Conservation (phyloP, 768 basidiomycete species). For the Suillus variegatus region DNA sequence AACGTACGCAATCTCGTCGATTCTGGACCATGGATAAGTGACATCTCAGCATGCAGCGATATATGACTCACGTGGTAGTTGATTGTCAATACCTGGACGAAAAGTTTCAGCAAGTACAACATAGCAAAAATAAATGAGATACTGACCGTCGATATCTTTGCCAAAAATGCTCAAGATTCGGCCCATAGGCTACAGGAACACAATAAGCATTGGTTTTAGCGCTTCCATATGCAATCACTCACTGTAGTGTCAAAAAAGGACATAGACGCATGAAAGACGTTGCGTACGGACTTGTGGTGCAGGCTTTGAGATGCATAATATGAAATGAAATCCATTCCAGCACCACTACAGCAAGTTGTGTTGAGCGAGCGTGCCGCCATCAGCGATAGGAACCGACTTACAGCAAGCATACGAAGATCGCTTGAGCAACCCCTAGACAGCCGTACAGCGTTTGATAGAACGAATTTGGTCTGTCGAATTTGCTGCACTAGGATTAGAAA, state of each 20-base stretch:
- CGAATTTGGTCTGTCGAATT: slow-evolving; percentile 48
- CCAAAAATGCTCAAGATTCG: slow-evolving; percentile 64
- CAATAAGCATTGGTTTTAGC: background rate
- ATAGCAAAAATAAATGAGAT: too few species aligned
- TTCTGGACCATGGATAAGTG: slow-evolving; percentile 33
- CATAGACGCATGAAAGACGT: slow-evolving; percentile 73
- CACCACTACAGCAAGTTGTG: slow-evolving; percentile 38
- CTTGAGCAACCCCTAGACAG: slow-evolving; percentile 57
- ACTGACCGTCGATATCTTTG: slow-evolving; percentile 63
- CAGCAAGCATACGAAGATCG: slow-evolving; percentile 59
- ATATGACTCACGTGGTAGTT: slow-evolving; percentile 48
- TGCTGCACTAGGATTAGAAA: slow-evolving; percentile 29
- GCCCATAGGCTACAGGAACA: slow-evolving; percentile 48
- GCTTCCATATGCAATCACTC: slow-evolving; percentile 7
- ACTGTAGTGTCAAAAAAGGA: slow-evolving; percentile 76
- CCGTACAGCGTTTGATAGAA: slow-evolving; percentile 71
- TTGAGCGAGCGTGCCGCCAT: background rate
- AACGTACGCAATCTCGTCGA: slow-evolving; percentile 54
- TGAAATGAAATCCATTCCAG: slow-evolving; percentile 55
- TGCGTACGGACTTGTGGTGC: slow-evolving; percentile 54
- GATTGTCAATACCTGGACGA: slow-evolving; percentile 45
- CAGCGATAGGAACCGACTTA: slow-evolving; percentile 28
- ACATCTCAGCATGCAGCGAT: background rate
- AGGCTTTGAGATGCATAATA: slow-evolving; percentile 63
- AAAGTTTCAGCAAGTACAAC: background rate